Evolutionary conservation across 164 flowering plant species (phyloP).

Genomic region (Chimonanthus praecox): DNA sequence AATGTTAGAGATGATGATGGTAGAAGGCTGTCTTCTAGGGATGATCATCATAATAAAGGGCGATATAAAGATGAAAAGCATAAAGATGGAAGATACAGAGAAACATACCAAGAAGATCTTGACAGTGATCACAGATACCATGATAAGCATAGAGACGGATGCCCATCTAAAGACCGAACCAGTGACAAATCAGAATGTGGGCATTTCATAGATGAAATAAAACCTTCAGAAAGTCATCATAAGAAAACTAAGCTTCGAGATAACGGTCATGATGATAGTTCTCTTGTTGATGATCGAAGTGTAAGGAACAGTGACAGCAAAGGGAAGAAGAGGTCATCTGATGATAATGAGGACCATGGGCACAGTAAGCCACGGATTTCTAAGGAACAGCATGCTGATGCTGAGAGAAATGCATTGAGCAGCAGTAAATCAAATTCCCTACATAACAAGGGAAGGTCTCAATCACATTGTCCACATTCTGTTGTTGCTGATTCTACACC

Average conservation of each 20-base stretch:
- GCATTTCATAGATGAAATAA: conserved; percentile 43
- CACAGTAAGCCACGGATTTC: conserved; percentile 29
- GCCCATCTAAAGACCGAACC: conserved; percentile 27
- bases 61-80: conserved; percentile 26
- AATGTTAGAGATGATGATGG: conserved; percentile 37
- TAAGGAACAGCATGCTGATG: conserved; percentile 35
- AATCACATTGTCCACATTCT: conserved; percentile 22
- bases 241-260: conserved; percentile 38
- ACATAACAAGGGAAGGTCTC: conserved; percentile 43
- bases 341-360: conserved; percentile 38
- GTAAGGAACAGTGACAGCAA: conserved; percentile 37
- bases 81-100: conserved; percentile 35
- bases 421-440: conserved; percentile 28
- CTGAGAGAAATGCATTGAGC: conserved; percentile 32
- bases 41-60: conserved; percentile 24
- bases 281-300: conserved; percentile 36
- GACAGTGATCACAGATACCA: conserved; percentile 26
- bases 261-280: conserved; percentile 36
- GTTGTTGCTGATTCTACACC: conserved; percentile 25
- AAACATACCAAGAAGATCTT: conserved; percentile 19
- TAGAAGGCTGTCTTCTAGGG: conserved; percentile 33
- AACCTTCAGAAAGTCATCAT: conserved; percentile 26
- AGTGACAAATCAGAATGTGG: conserved; percentile 37
- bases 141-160: conserved; percentile 28
- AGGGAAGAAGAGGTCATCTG: conserved; percentile 37